Evolutionary conservation across 2,329 filamentous ascomycete species (phyloP).

Genomic region (Trichoderma harzianum): DNA sequence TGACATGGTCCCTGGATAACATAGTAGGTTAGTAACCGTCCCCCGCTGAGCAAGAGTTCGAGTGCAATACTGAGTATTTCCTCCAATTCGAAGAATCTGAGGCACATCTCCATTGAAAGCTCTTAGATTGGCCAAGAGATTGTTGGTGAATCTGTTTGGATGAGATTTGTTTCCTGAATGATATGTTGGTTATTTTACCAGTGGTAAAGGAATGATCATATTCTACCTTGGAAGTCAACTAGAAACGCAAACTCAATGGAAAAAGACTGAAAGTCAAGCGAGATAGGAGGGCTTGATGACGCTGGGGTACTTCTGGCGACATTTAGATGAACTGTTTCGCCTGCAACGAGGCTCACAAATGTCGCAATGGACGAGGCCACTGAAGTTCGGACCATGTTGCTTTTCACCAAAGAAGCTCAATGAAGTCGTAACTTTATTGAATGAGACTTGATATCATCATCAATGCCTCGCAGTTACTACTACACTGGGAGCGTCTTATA

Average conservation of each 20-base stretch:
- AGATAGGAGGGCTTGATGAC: conserved; percentile 3
- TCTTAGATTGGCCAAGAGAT: conserved; percentile 7
- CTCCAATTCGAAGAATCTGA: conserved; percentile 11
- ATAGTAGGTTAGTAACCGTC: background rate
- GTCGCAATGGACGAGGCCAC: background rate
- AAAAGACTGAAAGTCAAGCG: conserved; percentile 13
- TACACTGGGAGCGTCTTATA: background rate
- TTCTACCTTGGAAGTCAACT: conserved; percentile 7
- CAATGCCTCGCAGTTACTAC: background rate
- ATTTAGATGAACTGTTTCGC: background rate
- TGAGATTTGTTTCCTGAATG: conserved; percentile 6
- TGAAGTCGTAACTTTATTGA: background rate
- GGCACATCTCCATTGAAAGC: conserved; percentile 13
- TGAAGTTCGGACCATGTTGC: background rate
- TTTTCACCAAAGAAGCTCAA: background rate
- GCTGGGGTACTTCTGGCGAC: background rate
- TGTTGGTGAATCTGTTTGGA: conserved; percentile 13
- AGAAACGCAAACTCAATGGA: conserved; percentile 15
- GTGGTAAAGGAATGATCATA: too few species aligned
- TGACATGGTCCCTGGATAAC: conserved; percentile 4
- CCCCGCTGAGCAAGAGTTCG: background rate
- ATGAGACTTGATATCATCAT: background rate
- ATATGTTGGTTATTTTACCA: background rate
- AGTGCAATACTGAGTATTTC: conserved; percentile 1
- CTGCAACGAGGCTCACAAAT: background rate